Evolutionary conservation across 2,329 filamentous ascomycete species (phyloP).

Genomic region (Cladosporium sp.): DNA sequence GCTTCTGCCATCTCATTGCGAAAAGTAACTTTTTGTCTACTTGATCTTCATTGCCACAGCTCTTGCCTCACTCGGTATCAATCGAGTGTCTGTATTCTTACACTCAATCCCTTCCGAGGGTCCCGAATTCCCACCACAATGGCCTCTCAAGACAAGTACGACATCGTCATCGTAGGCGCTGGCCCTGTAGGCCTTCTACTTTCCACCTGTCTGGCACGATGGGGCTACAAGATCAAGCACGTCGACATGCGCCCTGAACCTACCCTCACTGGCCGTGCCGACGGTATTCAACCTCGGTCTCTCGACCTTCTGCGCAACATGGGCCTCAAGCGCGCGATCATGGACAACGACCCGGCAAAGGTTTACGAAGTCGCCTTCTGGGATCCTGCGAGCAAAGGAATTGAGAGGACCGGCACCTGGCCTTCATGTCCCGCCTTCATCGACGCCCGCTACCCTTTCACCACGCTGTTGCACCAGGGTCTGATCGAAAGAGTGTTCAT

Average conservation of each 20-base stretch:
- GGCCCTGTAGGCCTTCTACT: conserved; percentile 85
- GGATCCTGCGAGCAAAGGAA: conserved; percentile 56
- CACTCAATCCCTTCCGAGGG: background rate
- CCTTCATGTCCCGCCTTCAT: conserved; percentile 83
- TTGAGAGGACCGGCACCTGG: conserved; percentile 65
- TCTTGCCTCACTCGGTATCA: background rate
- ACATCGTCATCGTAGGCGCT: conserved; percentile 79
- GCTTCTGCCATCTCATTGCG: too few species aligned
- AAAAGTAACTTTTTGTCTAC: background rate
- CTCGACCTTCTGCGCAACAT: conserved; percentile 84
- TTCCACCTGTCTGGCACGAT: conserved; percentile 81
- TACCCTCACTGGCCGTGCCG: conserved; percentile 79
- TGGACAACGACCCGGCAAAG: conserved; percentile 81
- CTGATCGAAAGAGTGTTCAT: conserved; percentile 61
- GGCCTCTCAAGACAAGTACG: conserved; percentile 47
- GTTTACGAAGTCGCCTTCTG: conserved; percentile 71
- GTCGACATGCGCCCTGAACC: conserved; percentile 87
- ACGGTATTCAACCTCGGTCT: conserved; percentile 88
- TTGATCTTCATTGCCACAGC: background rate
- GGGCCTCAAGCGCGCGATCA: conserved; percentile 81
- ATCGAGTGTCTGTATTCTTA: background rate
- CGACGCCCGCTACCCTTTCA: conserved; percentile 61
- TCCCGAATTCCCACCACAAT: background rate
- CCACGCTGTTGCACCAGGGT: conserved; percentile 59
- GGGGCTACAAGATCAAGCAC: conserved; percentile 94